Base-by-base conservation (phyloP, 768 basidiomycete species). In the Russula compacta region DNA sequence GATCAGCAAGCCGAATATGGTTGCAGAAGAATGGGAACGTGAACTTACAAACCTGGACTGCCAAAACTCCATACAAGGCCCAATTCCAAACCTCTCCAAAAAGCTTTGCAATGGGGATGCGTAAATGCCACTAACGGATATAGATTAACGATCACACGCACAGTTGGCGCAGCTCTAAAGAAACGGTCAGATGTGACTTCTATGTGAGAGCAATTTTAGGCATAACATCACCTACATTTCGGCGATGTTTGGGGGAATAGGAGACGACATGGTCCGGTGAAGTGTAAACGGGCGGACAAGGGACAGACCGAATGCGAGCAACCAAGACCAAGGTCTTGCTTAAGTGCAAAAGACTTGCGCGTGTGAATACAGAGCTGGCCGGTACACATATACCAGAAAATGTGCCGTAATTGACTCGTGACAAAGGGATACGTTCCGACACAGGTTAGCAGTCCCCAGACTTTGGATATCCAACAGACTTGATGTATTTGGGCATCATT, bases 61-160 rank as follows among this genome's bases (percentile, higher is more conserved):
- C 15, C 12, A 61, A n/a, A 36, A 56, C 60, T 1, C 60, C 60
- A 49, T 43, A 61, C 39, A 61, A 38, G 6, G 33, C 38, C 60
- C 60, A 61, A 12, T 61, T 61, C 48, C 39, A 61, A 17, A 61
- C 2, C 2, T 11, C n/a, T 17, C 60, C 60, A 1, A 61, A 19
- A 21, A 61, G 48, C 60, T 61, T 14, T 17, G 10, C 3, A 36
- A 36, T 12, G 9, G 39, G 15, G 15, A 6, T 19, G 4, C 9
- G 7, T 52, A 38, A 52, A 19, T 17, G 14, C 11, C 21, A 29
- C 1, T 7, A 24, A 29, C n/a, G 21, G 6, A 0, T 10, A 19
- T 6, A 1, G 24, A n/a, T 29, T 11, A 40, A 38, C 24, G 0
- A 48, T 29, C 2, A 29, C 2, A 46, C 51, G 33, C 36, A 59